Conservation (phyloP, 441 rosid species). For the Metrosideros polymorpha region DNA sequence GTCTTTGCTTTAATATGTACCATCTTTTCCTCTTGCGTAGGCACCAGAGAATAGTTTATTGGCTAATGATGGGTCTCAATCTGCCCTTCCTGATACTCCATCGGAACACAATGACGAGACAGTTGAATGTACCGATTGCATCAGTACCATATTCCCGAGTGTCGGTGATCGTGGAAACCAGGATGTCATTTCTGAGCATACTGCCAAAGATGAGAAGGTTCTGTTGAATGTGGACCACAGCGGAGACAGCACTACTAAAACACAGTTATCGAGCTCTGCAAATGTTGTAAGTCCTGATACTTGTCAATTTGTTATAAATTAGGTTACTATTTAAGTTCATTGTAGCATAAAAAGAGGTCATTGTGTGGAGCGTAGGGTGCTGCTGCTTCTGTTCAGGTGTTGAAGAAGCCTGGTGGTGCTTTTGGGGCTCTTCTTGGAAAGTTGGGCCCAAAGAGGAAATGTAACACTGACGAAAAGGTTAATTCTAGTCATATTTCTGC, state of each 20-base stretch:
- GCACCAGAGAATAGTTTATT: constrained; percentile 19
- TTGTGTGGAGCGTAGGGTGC: constrained; percentile 29
- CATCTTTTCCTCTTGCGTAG: constrained; percentile 12
- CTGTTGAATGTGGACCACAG: constrained; percentile 12
- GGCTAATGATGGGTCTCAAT: constrained; percentile 21
- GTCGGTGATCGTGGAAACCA: not conserved
- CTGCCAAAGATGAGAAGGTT: constrained; percentile 12
- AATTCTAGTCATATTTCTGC: not conserved
- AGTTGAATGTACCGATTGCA: not conserved
- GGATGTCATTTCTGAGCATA: constrained; percentile 5
- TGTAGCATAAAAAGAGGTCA: not conserved
- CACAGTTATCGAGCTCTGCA: not conserved
- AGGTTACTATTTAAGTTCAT: not conserved
- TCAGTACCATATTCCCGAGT: not conserved
- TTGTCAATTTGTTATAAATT: not conserved
- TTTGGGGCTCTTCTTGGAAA: constrained; percentile 55
- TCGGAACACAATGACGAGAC: constrained; percentile 2
- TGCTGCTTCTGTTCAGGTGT: constrained; percentile 40
- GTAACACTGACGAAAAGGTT: constrained; percentile 37
- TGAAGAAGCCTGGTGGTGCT: constrained; percentile 49
- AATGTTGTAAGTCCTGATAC: constrained; percentile 23
- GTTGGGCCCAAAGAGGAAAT: constrained; percentile 31
- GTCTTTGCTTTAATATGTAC: not conserved
- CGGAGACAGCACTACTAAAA: constrained; percentile 6
- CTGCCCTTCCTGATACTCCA: constrained; percentile 1